Evolutionary conservation across 2,329 filamentous ascomycete species (phyloP).

Genomic region (Trichoderma harzianum): DNA sequence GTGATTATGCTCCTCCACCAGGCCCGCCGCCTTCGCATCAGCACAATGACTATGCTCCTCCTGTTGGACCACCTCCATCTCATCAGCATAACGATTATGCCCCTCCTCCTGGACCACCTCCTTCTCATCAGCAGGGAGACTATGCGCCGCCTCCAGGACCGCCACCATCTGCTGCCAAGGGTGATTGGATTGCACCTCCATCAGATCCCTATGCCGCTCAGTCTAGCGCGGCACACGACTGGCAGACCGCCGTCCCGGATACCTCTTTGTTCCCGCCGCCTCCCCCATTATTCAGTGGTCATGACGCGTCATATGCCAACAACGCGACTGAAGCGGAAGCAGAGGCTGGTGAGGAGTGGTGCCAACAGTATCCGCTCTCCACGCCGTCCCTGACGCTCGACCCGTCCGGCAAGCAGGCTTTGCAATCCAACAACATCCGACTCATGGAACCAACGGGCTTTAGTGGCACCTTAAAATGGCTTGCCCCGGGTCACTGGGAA

Average conservation of each 20-base stretch:
- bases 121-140: conserved; percentile 22
- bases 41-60: conserved; percentile 25
- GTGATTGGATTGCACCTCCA: conserved; percentile 34
- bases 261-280: conserved; percentile 70
- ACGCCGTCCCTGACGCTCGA: conserved; percentile 50
- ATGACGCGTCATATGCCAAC: conserved; percentile 62
- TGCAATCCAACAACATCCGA: conserved; percentile 51
- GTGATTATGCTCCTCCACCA: conserved; percentile 22
- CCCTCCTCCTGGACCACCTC: conserved; percentile 33
- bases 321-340: conserved; percentile 66
- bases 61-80: conserved; percentile 33
- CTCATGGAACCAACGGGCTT: conserved; percentile 51
- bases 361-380: conserved; percentile 55
- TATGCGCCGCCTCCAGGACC: conserved; percentile 35
- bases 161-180: conserved; percentile 24
- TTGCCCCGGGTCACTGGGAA: conserved; percentile 51
- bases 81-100: conserved; percentile 20
- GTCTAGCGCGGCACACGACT: conserved; percentile 55
- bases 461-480: conserved; percentile 44
- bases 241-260: conserved; percentile 68
- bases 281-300: conserved; percentile 61
- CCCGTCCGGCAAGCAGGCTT: conserved; percentile 43
- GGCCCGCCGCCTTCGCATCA: conserved; percentile 26
- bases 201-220: conserved; percentile 33
- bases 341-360: conserved; percentile 65